Conservation (phyloP, 2,329 filamentous ascomycete genomes). For the Aureobasidium zeae region DNA sequence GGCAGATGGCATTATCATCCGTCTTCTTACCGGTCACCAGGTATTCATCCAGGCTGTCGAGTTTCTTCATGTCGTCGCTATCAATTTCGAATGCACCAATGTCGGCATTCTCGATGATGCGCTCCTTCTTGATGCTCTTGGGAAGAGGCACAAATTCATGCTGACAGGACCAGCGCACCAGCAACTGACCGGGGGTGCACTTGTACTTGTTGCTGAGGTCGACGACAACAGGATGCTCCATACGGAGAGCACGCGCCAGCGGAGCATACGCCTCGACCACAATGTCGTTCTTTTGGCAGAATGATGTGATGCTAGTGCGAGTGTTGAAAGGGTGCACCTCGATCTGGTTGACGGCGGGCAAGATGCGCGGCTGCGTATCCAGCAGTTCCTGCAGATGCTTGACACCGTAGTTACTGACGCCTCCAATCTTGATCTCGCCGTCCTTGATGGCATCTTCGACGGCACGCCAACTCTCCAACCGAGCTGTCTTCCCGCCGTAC, state of each 20-base stretch:
- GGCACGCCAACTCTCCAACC: conserved; percentile 65
- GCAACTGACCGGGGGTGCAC: conserved; percentile 62
- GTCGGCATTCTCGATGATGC: conserved; percentile 57
- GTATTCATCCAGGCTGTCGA: conserved; percentile 62
- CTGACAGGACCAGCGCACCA: conserved; percentile 72
- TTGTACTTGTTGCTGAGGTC: conserved; percentile 57
- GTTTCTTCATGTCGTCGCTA: conserved; percentile 49
- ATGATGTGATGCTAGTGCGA: conserved; percentile 54
- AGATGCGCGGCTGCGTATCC: conserved; percentile 49
- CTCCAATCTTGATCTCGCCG: conserved; percentile 61
- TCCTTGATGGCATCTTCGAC: conserved; percentile 65
- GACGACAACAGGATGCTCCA: conserved; percentile 57
- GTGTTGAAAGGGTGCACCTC: conserved; percentile 80
- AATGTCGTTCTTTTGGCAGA: conserved; percentile 58
- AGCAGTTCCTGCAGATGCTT: conserved; percentile 62
- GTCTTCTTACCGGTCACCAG: conserved; percentile 60
- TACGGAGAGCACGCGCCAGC: conserved; percentile 59
- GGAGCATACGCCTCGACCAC: conserved; percentile 73
- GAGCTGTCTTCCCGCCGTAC: conserved; percentile 59
- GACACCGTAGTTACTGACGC: conserved; percentile 71
- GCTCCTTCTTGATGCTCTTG: conserved; percentile 56
- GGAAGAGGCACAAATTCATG: conserved; percentile 63
- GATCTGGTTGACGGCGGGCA: conserved; percentile 68
- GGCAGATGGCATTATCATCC: not conserved
- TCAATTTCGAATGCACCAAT: conserved; percentile 54